Evolutionary conservation across 2,329 filamentous ascomycete genomes (phyloP).

Genomic region (Verruconis gallopava): DNA sequence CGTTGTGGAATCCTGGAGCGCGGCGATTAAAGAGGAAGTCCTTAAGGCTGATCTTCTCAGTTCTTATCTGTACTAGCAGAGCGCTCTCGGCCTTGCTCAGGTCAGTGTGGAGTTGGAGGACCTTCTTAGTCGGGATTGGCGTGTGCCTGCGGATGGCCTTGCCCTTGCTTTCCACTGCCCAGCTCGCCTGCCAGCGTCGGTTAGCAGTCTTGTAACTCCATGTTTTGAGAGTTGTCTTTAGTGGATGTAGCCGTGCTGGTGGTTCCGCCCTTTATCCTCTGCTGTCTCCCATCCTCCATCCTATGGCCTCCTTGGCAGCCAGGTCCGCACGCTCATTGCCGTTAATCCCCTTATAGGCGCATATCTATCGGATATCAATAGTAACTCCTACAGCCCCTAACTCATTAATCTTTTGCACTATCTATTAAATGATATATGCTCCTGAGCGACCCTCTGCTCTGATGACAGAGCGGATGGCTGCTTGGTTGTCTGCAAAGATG

Average conservation of each 20-base stretch:
- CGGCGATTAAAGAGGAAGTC: slow-evolving; percentile 20
- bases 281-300: no score
- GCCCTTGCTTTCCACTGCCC: no score
- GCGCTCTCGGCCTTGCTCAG: slow-evolving; percentile 15
- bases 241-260: no score
- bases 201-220: slow-evolving; percentile 15
- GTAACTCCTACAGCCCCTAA: neutral
- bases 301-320: no score
- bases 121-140: slow-evolving; percentile 12
- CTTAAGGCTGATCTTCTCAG: slow-evolving; percentile 17
- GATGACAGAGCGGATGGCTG: slow-evolving; percentile 19
- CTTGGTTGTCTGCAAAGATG: slow-evolving; percentile 23
- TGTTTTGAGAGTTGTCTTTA: no score
- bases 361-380: slow-evolving; percentile 11
- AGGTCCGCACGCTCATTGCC: no score
- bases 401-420: slow-evolving; percentile 13
- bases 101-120: slow-evolving; percentile 8
- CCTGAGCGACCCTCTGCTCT: no score
- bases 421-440: slow-evolving; percentile 19
- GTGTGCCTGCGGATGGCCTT: no score
- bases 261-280: no score
- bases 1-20: slow-evolving; percentile 19
- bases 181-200: slow-evolving; percentile 13
- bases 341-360: slow-evolving; percentile 12
- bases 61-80: no score